Evolutionary conservation across 2,329 filamentous ascomycete genomes (phyloP).

Genomic region (Parastagonospora nodorum): DNA sequence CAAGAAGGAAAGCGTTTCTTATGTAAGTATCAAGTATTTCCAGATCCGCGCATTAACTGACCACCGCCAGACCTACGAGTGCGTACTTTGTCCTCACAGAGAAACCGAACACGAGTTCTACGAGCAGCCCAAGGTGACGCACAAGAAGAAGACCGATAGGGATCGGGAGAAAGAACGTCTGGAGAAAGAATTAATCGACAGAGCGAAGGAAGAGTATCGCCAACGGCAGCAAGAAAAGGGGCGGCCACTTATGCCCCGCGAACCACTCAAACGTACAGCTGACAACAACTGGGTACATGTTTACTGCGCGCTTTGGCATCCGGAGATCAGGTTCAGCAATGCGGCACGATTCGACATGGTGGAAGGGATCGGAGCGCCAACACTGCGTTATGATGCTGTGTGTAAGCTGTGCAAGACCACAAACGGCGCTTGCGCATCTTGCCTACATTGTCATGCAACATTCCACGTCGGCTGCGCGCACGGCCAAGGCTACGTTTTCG

Average conservation of each 20-base stretch:
- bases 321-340: slow-evolving; percentile 91
- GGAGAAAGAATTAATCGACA: slow-evolving; percentile 82
- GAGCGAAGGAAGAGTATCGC: slow-evolving; percentile 79
- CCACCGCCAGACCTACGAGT: slow-evolving; percentile 75
- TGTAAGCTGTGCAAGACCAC: slow-evolving; percentile 84
- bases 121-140: slow-evolving; percentile 76
- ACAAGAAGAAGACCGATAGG: slow-evolving; percentile 90
- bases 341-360: slow-evolving; percentile 81
- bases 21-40: slow-evolving; percentile 59
- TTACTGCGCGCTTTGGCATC: slow-evolving; percentile 86
- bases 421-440: slow-evolving; percentile 79
- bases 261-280: slow-evolving; percentile 89
- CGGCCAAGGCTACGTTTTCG: slow-evolving; percentile 79
- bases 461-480: slow-evolving; percentile 93
- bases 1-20: slow-evolving; percentile 88
- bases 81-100: slow-evolving; percentile 85
- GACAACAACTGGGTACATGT: slow-evolving; percentile 99
- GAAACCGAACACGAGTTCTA: slow-evolving; percentile 82
- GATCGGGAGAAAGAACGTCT: slow-evolving; percentile 86
- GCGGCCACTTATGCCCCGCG: slow-evolving; percentile 80
- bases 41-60: slow-evolving; percentile 18
- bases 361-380: slow-evolving; percentile 76
- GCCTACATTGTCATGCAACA: slow-evolving; percentile 71
- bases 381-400: slow-evolving; percentile 77
- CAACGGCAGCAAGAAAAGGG: slow-evolving; percentile 83